Base-by-base conservation (phyloP, 2,329 filamentous ascomycete species). In the Xylariaceae sp. region DNA sequence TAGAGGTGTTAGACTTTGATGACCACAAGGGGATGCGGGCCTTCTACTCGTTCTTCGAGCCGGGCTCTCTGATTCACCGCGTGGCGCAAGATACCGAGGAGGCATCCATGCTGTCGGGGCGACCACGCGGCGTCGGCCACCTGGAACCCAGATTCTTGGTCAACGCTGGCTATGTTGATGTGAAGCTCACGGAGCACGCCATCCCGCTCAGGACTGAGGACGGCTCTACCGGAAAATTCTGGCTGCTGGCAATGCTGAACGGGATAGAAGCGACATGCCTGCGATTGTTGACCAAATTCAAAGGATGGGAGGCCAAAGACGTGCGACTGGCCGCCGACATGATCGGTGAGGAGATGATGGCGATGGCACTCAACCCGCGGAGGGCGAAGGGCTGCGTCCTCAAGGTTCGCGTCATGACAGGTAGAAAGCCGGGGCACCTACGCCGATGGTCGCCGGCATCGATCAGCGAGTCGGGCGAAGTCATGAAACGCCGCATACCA, bases 1-100 rank as follows among this genome's bases (percentile, higher is more conserved):
- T 77, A 26, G 72, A 77, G 50, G 50, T 76, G 5, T 51, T 71
- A 28, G 72, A 76, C 43, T 70, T 70, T 45, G 68, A 72, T 41
- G 63, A 67, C 33, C 52, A 58, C n/a, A 61, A 63, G 21, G 54
- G 56, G 4, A 47, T 59, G 29, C 44, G 50, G 22, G 59, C 59
- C 37, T 59, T 61, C 19, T 45, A 60, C 24, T 51, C 55, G 4
- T 52, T 54, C 31, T 73, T 71, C 36, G 55, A 65, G 1, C 49
- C 61, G 0, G 62, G 61, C 12, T 70, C 68, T 2, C 47, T 65
- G n/a, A 57, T 69, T 28, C 62, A 64, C 38, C 47, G 54, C 25
- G 44, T 73, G 3, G 50, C 55, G 13, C 44, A 48, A 5, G 69
- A 70, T 30, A 45, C 70, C 11, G 44, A 56, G 17, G 56, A 62